Evolutionary conservation across 2,329 filamentous ascomycete genomes (phyloP).

Genomic region (Paecilomyces sp.): DNA sequence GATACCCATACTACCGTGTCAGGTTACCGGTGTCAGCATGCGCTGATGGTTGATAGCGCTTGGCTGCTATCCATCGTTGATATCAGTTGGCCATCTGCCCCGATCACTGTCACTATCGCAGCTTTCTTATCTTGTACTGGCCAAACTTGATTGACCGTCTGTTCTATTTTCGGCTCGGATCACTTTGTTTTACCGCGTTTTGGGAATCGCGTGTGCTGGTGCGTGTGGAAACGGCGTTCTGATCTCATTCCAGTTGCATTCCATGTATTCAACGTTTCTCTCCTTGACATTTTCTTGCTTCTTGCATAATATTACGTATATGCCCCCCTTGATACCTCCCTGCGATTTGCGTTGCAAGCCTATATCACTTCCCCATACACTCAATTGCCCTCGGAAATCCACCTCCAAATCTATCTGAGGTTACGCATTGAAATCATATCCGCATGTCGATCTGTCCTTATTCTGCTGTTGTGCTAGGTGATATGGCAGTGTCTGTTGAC

Average conservation of each 20-base stretch:
- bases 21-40: neutral
- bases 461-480: neutral
- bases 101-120: neutral
- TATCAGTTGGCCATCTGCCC: neutral
- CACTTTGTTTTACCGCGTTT: neutral
- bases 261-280: conserved; percentile 10
- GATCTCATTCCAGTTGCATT: conserved; percentile 7
- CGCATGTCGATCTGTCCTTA: neutral
- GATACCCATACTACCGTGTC: neutral
- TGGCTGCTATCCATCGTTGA: neutral
- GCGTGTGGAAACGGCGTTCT: conserved; percentile 10
- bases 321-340: conserved; percentile 7
- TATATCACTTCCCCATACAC: neutral
- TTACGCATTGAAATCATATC: neutral
- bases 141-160: neutral
- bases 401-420: neutral
- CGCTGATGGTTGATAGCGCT: neutral
- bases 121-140: neutral
- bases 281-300: neutral
- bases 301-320: conserved; percentile 4
- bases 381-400: neutral
- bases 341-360: neutral
- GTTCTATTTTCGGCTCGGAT: conserved; percentile 1
- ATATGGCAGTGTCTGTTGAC: neutral
- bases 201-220: neutral